Percentiles rank a stretch among this genome's conserved stretches.
These are phyloP conservation scores for Xerocomellus amylosporus DNA, from an alignment of 768 basidiomycete genomes.

Conservation along the genomic window DNA sequence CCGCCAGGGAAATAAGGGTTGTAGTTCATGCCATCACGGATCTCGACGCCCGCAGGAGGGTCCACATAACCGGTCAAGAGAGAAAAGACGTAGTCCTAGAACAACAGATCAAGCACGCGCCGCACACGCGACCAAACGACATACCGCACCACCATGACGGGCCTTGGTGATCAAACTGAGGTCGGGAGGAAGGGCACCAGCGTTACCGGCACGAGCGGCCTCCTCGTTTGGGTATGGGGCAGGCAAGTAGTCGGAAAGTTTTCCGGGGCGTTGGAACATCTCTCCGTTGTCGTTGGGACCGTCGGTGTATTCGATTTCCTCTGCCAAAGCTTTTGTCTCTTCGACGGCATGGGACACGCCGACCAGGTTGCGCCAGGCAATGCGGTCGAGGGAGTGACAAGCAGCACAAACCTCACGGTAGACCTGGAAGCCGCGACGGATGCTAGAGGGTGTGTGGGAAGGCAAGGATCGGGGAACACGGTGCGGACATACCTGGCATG, in stretches of 20 bases:
- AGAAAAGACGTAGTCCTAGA: constrained; percentile 93
- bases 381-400: constrained; percentile 98
- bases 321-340: constrained; percentile 87
- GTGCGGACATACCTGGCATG: constrained; percentile 76
- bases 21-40: constrained; percentile 98
- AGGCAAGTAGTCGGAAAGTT: constrained; percentile 96
- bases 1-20: constrained; percentile 99
- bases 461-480: constrained; percentile 7
- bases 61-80: constrained; percentile 97
- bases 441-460: constrained; percentile 46
- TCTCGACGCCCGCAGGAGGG: constrained; percentile 90
- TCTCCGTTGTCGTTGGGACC: constrained; percentile 93
- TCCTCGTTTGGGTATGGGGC: constrained; percentile 95
- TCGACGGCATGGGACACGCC: constrained; percentile 95
- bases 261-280: constrained; percentile 99
- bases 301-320: constrained; percentile 95
- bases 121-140: constrained; percentile 31
- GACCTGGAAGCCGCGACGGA: constrained; percentile 93
- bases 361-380: constrained; percentile 99
- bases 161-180: constrained; percentile 97
- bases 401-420: constrained; percentile 99
- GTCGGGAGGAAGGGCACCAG: constrained; percentile 95
- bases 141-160: constrained; percentile 91
- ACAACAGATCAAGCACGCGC: constrained; percentile 3
- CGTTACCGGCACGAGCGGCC: constrained; percentile 92